Evolutionary conservation across 139 green algal genomes (phyloP).

Genomic region (Chlamydomonas asymmetrica): DNA sequence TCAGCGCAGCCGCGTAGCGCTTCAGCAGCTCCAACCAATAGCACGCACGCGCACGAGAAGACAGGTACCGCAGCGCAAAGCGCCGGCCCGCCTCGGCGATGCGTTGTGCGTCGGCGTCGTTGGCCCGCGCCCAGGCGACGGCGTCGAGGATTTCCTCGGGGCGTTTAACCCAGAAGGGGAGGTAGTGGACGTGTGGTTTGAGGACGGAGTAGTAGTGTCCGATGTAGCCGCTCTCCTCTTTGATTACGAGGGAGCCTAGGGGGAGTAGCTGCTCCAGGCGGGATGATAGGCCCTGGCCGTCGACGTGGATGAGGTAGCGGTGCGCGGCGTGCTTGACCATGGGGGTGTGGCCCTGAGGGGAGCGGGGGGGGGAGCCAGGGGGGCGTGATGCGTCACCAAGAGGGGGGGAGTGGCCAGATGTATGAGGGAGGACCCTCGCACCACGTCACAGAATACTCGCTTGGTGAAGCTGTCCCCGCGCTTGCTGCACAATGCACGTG

Average conservation of each 20-base stretch:
- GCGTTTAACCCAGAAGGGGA: neutral
- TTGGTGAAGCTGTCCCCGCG: too few species aligned
- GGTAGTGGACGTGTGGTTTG: conserved; percentile 5
- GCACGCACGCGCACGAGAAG: neutral
- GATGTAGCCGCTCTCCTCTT: conserved; percentile 42
- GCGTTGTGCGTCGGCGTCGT: neutral
- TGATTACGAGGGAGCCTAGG: conserved; percentile 37
- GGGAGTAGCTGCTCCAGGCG: conserved; percentile 45
- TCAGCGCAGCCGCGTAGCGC: neutral
- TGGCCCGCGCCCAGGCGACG: neutral
- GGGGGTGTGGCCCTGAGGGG: too few species aligned
- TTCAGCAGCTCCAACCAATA: conserved; percentile 12
- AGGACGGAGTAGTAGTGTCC: conserved; percentile 40
- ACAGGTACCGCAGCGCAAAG: neutral
- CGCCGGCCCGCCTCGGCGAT: neutral
- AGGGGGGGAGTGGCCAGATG: too few species aligned
- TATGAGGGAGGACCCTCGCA: too few species aligned
- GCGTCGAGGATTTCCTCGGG: neutral
- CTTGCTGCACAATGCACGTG: too few species aligned
- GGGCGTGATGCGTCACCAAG: too few species aligned
- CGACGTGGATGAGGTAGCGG: conserved; percentile 31
- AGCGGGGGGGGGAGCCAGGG: too few species aligned
- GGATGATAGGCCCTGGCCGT: conserved; percentile 20
- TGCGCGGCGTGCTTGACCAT: conserved; percentile 15
- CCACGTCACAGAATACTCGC: too few species aligned